These are phyloP conservation scores for Orbilia ellipsospora DNA, from an alignment of 2,329 filamentous ascomycete species.

Conservation along the genomic window DNA sequence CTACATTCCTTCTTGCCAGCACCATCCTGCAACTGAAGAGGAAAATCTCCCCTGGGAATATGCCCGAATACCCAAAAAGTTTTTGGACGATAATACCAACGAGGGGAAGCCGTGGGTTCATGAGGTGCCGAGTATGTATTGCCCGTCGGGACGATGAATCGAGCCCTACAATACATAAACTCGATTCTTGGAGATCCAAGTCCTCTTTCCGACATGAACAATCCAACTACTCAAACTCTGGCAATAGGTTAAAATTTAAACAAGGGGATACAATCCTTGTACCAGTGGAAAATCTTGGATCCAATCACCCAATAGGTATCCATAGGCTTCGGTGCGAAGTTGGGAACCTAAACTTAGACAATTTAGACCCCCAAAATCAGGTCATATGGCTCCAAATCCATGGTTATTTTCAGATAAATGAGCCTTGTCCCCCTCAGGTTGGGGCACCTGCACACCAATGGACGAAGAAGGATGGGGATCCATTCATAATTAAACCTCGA, in stretches of 20 bases:
- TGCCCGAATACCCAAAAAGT: background rate
- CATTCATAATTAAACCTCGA: constrained; percentile 28
- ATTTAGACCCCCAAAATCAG: constrained; percentile 7
- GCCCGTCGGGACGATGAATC: constrained; percentile 12
- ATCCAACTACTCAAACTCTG: constrained; percentile 12
- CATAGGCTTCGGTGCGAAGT: constrained; percentile 30
- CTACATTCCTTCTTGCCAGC: constrained; percentile 49
- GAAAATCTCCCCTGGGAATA: background rate
- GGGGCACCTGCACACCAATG: constrained; percentile 6
- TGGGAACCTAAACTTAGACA: constrained; percentile 37
- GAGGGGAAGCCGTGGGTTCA: constrained; percentile 1
- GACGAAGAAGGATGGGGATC: constrained; percentile 33
- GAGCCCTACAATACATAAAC: background rate
- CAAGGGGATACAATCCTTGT: constrained; percentile 31
- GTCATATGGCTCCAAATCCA: constrained; percentile 24
- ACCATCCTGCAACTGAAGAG: background rate
- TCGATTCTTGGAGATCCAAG: constrained; percentile 5
- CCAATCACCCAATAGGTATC: constrained; percentile 23
- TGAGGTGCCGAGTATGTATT: constrained; percentile 28
- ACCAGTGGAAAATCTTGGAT: constrained; percentile 39
- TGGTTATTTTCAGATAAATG: constrained; percentile 22
- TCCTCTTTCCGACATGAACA: constrained; percentile 7
- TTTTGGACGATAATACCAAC: background rate
- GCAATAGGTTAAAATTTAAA: constrained; percentile 23
- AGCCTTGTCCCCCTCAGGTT: background rate